phyloP scores from a whole-genome alignment of 371 early-diverging fungal genomes.

The Nematocida sp. region DNA sequence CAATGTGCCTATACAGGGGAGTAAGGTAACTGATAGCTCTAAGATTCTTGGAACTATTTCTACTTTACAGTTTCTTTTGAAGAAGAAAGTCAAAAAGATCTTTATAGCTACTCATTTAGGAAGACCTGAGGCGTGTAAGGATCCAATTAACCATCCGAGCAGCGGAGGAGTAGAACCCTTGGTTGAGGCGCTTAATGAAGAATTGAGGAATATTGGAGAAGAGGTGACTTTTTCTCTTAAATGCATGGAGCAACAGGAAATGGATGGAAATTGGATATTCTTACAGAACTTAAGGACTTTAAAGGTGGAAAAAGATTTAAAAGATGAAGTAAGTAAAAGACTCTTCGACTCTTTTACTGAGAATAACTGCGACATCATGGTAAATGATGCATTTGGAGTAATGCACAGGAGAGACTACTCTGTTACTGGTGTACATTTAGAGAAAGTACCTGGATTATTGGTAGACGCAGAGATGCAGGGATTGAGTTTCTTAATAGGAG shows the following conservation, averaged over 20 bases:
- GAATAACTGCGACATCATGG: conserved; percentile 85
- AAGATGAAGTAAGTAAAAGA: conserved; percentile 8
- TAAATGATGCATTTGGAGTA: conserved; percentile 96
- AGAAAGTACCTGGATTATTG: conserved; percentile 84
- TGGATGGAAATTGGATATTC: conserved; percentile 70
- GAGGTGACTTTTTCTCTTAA: conserved; percentile 70
- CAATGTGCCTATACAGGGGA: conserved; percentile 95
- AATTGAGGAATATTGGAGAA: not conserved
- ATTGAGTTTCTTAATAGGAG: conserved; percentile 30
- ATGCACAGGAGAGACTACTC: conserved; percentile 89
- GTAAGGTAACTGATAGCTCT: conserved; percentile 68
- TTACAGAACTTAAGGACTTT: conserved; percentile 95
- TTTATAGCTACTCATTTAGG: conserved; percentile 94
- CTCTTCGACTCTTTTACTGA: conserved; percentile 76
- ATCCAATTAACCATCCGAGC: conserved; percentile 18
- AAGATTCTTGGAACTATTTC: conserved; percentile 89
- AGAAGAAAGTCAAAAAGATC: conserved; percentile 69
- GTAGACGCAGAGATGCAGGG: conserved; percentile 87
- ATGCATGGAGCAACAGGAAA: not conserved
- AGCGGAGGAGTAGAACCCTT: conserved; percentile 14
- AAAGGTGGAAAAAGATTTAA: conserved; percentile 85
- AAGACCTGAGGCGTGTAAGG: conserved; percentile 77
- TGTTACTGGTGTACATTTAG: conserved; percentile 75
- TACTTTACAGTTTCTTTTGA: conserved; percentile 77
- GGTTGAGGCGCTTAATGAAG: conserved; percentile 12